phyloP scores from a whole-genome alignment of 176 grass and related monocot species.

The Oryza longistaminata region DNA sequence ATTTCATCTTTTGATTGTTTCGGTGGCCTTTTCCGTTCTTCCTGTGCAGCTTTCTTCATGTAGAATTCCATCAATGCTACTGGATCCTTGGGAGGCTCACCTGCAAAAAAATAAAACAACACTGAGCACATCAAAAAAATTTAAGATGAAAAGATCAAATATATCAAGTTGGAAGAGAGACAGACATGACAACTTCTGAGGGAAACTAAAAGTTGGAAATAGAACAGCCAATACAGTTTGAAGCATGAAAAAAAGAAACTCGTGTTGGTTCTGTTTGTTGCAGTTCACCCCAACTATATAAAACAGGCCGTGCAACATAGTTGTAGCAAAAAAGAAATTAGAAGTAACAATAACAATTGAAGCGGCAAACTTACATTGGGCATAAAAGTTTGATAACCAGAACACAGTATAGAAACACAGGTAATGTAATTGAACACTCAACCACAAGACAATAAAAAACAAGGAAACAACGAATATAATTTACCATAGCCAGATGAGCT shows the following conservation, averaged over 20 bases:
- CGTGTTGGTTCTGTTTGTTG: neutral
- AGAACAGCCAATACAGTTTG: neutral
- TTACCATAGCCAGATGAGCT: conserved; percentile 56
- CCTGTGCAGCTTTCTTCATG: conserved; percentile 89
- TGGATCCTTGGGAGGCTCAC: conserved; percentile 56
- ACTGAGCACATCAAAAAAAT: conserved; percentile 28
- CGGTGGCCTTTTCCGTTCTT: conserved; percentile 73
- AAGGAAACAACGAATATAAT: conserved; percentile 8
- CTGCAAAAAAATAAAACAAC: conserved; percentile 29
- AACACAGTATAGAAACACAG: neutral
- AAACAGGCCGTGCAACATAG: neutral
- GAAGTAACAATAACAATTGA: neutral
- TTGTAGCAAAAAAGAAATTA: neutral
- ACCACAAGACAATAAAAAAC: neutral
- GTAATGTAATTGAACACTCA: conserved; percentile 1
- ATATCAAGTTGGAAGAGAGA: neutral
- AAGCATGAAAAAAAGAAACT: neutral
- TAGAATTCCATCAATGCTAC: conserved; percentile 98
- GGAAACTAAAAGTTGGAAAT: conserved; percentile 7
- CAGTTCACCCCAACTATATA: neutral
- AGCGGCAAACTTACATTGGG: neutral
- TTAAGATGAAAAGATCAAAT: neutral
- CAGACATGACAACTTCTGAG: neutral
- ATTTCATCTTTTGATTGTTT: conserved; percentile 92
- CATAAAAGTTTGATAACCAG: conserved; percentile 17